Base-by-base conservation (phyloP, 78 protist species). In the Mastigamoeba balamuthi region DNA sequence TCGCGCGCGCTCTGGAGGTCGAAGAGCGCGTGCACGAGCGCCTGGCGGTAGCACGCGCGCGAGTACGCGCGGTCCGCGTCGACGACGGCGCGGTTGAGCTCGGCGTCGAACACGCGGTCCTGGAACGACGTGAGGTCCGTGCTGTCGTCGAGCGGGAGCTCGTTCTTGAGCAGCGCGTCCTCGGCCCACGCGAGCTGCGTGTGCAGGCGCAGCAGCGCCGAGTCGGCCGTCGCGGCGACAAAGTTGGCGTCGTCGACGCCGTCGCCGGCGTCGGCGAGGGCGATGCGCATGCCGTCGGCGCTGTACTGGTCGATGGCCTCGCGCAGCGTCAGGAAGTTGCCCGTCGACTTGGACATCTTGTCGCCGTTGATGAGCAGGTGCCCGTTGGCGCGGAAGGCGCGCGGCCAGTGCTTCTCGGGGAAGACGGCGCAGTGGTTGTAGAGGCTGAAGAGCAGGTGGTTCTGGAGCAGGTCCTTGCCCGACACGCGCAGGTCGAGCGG, bases 221-320 rank as follows among this genome's bases (percentile, higher is more conserved):
- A 6, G 63, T 93, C 80, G 36, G 96, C 99, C 0, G 85, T 75
- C 29, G 68, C 48, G 17, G 28, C 73, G 42, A 48, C 86, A 69
- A 95, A 97, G 91, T 98, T 98, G 68, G 99, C 99, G 80, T 98
- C 99, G 9, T 96, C 98, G 72, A 88, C 33, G 5, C 88, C 66
- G 80, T 98, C 99, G 53, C 99, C 99, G 9, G 99, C 91, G 37
- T 94, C 98, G 7, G 99, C 99, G 9, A 96, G 87, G 10, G 95
- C 96, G 27, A 98, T 40, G 42, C 99, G 93, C 65, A 90, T 91
- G 39, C 92, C 98, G 73, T 95, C 98, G 17, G 91, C 82, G 2
- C 83, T 74, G 85, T 39, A 95, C 35, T 63, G 4, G 2, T 71
- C 40, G 43, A 80, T n/a, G 7, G 90, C 84, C 8, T 82, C 85